Conservation (phyloP, 768 basidiomycete genomes). For the Fomitopsis pulvina region DNA sequence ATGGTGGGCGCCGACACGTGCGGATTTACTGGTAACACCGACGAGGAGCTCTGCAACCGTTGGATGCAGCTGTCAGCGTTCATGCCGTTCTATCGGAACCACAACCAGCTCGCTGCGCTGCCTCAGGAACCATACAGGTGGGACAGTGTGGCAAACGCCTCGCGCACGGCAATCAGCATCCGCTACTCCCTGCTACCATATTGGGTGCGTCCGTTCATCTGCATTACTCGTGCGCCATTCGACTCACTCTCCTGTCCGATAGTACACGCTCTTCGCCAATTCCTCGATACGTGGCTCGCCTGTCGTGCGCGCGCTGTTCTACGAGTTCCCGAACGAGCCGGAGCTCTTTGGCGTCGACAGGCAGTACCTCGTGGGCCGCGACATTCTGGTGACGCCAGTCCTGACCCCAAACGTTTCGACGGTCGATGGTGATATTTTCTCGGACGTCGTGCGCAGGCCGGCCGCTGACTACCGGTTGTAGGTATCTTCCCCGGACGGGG, state of each 20-base stretch:
- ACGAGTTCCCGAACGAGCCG: conserved; percentile 67
- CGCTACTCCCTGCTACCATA: conserved; percentile 72
- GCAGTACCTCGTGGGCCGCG: conserved; percentile 68
- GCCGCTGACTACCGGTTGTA: conserved; percentile 15
- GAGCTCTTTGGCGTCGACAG: conserved; percentile 54
- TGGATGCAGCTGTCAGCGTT: conserved; percentile 89
- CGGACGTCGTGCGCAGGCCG: background rate
- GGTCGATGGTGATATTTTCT: conserved; percentile 45
- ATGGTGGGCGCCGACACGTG: conserved; percentile 81
- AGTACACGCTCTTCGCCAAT: conserved; percentile 74
- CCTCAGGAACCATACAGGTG: conserved; percentile 79
- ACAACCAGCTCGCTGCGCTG: conserved; percentile 58
- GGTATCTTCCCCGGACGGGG: conserved; percentile 64
- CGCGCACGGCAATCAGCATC: conserved; percentile 61
- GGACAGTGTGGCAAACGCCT: conserved; percentile 73
- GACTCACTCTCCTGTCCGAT: conserved; percentile 5
- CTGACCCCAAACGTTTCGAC: conserved; percentile 59
- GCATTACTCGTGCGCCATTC: background rate
- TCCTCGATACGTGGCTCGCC: conserved; percentile 60
- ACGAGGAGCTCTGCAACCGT: conserved; percentile 76
- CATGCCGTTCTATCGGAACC: conserved; percentile 78
- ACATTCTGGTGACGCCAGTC: conserved; percentile 74
- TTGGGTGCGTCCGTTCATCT: conserved; percentile 45
- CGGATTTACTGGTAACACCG: conserved; percentile 62
- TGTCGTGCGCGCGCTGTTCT: conserved; percentile 70